Percentiles rank a stretch among this genome's conserved stretches.
Conservation (phyloP, 106 monocot species). For the Allium cepa region DNA sequence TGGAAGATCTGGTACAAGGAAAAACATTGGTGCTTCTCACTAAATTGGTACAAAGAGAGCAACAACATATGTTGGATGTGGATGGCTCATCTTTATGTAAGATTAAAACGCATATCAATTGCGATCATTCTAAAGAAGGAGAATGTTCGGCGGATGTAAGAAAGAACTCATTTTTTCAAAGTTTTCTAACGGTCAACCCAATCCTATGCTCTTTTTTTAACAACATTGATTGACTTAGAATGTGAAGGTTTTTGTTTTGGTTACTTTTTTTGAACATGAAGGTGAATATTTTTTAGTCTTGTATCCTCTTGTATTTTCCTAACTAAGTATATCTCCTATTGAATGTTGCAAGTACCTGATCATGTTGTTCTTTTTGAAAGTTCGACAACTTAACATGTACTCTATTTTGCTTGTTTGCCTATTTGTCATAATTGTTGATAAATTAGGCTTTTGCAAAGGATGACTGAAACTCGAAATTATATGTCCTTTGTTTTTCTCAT, state of each 20-base stretch:
- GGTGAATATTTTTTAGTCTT: conserved; percentile 8
- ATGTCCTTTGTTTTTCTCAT: not conserved
- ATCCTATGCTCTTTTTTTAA: conserved; percentile 29
- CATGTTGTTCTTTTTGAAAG: not conserved
- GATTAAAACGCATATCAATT: not conserved
- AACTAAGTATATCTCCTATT: too few relatives aligned
- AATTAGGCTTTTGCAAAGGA: too few relatives aligned
- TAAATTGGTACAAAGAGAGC: conserved; percentile 27
- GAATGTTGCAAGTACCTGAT: too few relatives aligned
- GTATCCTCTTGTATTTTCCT: not conserved
- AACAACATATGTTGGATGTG: conserved; percentile 18
- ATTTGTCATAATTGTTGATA: not conserved
- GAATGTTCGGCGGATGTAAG: not conserved
- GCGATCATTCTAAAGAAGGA: not conserved
- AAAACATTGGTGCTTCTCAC: conserved; percentile 28
- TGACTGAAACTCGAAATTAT: too few relatives aligned
- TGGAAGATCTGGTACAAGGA: conserved; percentile 39
- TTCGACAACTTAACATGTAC: not conserved
- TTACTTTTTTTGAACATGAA: too few relatives aligned
- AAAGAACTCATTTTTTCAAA: conserved; percentile 15
- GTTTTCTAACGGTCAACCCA: conserved; percentile 40
- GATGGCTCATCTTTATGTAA: conserved; percentile 4
- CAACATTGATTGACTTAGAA: conserved; percentile 19
- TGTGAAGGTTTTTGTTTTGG: too few relatives aligned
- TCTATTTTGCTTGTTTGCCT: not conserved